A percentile compares a stretch with the other conserved stretches of the same genome.
Conservation (phyloP, 1,139 yeast genomes). For the Pichia norvegensis region DNA sequence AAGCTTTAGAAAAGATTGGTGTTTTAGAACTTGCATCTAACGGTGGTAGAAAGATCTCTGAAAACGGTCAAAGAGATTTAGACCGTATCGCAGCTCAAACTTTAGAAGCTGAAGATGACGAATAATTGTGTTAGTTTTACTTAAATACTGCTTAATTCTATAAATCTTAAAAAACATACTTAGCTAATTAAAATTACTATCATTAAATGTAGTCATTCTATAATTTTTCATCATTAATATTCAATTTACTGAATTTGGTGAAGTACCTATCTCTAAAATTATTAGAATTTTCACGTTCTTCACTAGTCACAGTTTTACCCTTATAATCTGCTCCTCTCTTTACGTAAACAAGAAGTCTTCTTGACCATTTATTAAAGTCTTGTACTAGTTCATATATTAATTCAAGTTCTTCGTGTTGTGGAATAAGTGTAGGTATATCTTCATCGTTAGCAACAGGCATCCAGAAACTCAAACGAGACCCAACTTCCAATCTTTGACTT, state of each 20-base stretch:
- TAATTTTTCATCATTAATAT: constrained; percentile 2
- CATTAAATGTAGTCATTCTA: not conserved
- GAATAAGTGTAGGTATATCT: constrained; percentile 57
- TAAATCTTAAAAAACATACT: constrained; percentile 1
- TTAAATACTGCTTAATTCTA: constrained; percentile 5
- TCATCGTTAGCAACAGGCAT: constrained; percentile 97
- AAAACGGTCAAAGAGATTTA: constrained; percentile 99
- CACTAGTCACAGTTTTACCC: constrained; percentile 47
- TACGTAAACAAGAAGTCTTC: constrained; percentile 74
- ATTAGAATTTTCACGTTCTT: constrained; percentile 35
- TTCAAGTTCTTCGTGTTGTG: constrained; percentile 68
- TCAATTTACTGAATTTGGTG: constrained; percentile 39
- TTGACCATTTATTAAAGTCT: constrained; percentile 86
- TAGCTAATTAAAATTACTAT: not conserved
- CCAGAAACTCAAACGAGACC: constrained; percentile 89
- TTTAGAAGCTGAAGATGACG: constrained; percentile 76
- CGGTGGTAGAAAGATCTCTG: constrained; percentile 99
- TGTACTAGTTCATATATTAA: constrained; percentile 73
- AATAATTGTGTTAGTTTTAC: constrained; percentile 27
- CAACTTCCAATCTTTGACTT: constrained; percentile 58
- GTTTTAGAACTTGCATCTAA: constrained; percentile 92
- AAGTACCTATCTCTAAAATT: constrained; percentile 80
- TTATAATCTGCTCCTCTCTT: constrained; percentile 51
- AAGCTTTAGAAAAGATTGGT: constrained; percentile 97
- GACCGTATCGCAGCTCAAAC: constrained; percentile 99